These are phyloP conservation scores for Stachybotrys chartarum DNA, from an alignment of 2,329 filamentous ascomycete genomes.

Conservation along the genomic window DNA sequence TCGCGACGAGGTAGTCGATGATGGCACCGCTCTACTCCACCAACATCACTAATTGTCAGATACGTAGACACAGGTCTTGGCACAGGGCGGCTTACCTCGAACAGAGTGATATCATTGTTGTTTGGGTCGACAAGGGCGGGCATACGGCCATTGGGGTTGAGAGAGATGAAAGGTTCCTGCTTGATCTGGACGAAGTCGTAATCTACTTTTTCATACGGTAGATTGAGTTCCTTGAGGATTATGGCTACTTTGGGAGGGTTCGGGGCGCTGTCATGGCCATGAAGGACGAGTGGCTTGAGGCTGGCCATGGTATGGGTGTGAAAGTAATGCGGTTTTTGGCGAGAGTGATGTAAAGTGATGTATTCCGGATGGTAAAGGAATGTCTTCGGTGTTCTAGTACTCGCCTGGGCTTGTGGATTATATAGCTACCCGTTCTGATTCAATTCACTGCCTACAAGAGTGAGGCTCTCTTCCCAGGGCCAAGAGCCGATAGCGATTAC, in stretches of 20 bases:
- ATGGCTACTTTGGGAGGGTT: conserved; percentile 18
- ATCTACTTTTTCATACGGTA: conserved; percentile 16
- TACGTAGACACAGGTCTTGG: neutral
- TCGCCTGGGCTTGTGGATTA: too few species aligned
- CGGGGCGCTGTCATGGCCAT: conserved; percentile 2
- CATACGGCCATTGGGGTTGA: conserved; percentile 25
- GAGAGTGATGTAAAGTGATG: neutral
- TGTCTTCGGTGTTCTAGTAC: too few species aligned
- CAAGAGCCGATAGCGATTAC: too few species aligned
- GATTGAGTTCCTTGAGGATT: conserved; percentile 19
- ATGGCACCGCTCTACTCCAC: conserved; percentile 10
- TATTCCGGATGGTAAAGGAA: neutral
- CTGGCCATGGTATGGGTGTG: neutral
- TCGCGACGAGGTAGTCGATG: conserved; percentile 15
- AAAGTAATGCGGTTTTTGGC: neutral
- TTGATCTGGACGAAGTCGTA: conserved; percentile 16
- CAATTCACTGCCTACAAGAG: too few species aligned
- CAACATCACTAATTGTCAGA: neutral
- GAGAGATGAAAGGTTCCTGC: conserved; percentile 13
- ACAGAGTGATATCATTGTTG: conserved; percentile 9
- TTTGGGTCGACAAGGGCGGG: conserved; percentile 14
- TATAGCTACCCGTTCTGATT: too few species aligned
- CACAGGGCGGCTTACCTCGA: conserved; percentile 7
- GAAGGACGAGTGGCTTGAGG: neutral
- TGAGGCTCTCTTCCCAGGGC: too few species aligned